Base-by-base conservation (phyloP, 352 stramenopile genomes). In the Pythium dissotocum region DNA sequence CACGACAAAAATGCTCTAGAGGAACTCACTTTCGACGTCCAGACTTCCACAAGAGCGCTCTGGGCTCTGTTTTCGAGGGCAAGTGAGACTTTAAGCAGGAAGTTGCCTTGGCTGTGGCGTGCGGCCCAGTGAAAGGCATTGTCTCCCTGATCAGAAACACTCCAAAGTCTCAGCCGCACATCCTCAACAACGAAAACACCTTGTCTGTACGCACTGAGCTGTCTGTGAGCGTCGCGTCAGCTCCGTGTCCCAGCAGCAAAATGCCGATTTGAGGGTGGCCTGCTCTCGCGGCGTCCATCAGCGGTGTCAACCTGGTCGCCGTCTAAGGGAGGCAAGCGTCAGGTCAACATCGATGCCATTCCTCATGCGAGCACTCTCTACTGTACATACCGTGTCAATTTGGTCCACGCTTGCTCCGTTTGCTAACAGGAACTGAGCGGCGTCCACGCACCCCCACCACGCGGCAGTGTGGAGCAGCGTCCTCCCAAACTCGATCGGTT, bases 81-180 rank as follows among this genome's bases (percentile, higher is more conserved):
- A 7, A 86, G 61, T 2, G 80, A 78, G 57, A 90, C 77, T 16
- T 67, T 60, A 14, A 91, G 40, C 0, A 90, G 73, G n/a, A 90
- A 66, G 6, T 69, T 74, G 6, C 83, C 80, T 40, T 85, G 83
- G 1, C 69, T 67, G 33, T 84, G 76, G 18, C 85, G 73, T 0
- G 74, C 85, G 12, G 80, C 83, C 82, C 82, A 92, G 59, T 94
- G 85, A 13, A 94, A 85, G 9, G 80, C 71, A 7, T 85, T 91
- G 68, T 94, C 85, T 1, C 85, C 85, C 82, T 87, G 36, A 4
- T 30, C 14, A 38, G 9, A 9, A 52, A 28, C 44, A 18, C 7
- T 28, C 5, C 14, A 28, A 52, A 14, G n/a, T 52, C 44, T 26
- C 14, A 18, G n/a, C 14, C 10, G 35, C 35, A 42, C 7, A 42